A percentile compares a stretch with the other conserved stretches of the same genome.
Evolutionary conservation across 2,329 filamentous ascomycete genomes (phyloP).

Genomic region (Penicillium palitans): DNA sequence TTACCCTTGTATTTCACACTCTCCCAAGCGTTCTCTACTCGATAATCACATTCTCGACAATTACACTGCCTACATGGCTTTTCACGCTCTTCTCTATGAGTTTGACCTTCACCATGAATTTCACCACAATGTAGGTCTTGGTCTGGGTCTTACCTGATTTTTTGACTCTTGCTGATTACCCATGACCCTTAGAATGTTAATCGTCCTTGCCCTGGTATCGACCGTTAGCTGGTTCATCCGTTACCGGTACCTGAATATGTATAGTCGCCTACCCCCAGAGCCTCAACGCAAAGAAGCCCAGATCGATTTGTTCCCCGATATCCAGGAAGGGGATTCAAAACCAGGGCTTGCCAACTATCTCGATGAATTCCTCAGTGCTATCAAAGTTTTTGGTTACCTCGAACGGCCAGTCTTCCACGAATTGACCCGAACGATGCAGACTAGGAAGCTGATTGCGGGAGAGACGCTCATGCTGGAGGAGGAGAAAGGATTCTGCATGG

Average conservation of each 20-base stretch:
- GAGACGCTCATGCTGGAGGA: conserved; percentile 95
- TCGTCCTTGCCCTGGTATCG: conserved; percentile 74
- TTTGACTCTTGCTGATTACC: conserved; percentile 8
- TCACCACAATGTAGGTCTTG: conserved; percentile 79
- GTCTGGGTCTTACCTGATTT: neutral
- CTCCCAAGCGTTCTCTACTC: conserved; percentile 69
- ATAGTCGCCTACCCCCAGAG: conserved; percentile 87
- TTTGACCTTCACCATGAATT: conserved; percentile 97
- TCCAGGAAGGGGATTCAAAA: conserved; percentile 85
- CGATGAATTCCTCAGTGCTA: conserved; percentile 96
- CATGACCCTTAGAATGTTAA: conserved; percentile 62
- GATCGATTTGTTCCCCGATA: conserved; percentile 91
- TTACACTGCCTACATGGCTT: conserved; percentile 83
- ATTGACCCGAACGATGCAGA: conserved; percentile 97
- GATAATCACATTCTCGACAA: conserved; percentile 79
- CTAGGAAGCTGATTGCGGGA: conserved; percentile 89
- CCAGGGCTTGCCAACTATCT: conserved; percentile 92
- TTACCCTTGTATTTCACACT: conserved; percentile 53
- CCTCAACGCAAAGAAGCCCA: conserved; percentile 95
- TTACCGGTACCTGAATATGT: conserved; percentile 96
- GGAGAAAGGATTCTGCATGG: conserved; percentile 95
- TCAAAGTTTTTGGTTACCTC: conserved; percentile 97
- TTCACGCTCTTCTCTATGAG: conserved; percentile 90
- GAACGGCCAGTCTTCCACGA: conserved; percentile 97
- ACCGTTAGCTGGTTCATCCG: conserved; percentile 89